Percentiles rank a stretch among this genome's conserved stretches.
These are phyloP conservation scores for Pythium insidiosum DNA, from an alignment of 352 stramenopile species.

Conservation along the genomic window DNA sequence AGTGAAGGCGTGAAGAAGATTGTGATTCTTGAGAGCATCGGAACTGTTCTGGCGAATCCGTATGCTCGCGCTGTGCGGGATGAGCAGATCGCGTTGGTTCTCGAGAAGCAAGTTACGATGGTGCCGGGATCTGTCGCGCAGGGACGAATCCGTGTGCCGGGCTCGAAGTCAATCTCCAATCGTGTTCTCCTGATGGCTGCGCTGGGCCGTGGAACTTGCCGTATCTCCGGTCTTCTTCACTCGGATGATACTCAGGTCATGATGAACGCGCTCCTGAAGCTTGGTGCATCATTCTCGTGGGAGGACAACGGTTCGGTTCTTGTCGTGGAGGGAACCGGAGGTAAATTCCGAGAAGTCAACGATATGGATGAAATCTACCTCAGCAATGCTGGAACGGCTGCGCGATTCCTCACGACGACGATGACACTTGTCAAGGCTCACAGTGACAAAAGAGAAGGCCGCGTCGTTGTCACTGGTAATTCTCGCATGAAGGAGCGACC, in stretches of 20 bases:
- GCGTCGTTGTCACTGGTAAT: conserved; percentile 89
- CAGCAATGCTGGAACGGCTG: conserved; percentile 90
- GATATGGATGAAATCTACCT: conserved; percentile 69
- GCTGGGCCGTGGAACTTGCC: conserved; percentile 79
- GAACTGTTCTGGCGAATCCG: conserved; percentile 54
- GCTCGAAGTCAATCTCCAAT: conserved; percentile 98
- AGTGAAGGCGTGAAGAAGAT: conserved; percentile 77
- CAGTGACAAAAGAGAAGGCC: conserved; percentile 14
- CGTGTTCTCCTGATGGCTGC: conserved; percentile 94
- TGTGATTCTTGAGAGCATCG: conserved; percentile 63
- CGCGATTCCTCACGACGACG: conserved; percentile 92
- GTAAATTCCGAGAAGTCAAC: conserved; percentile 36
- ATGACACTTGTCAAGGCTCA: conserved; percentile 54
- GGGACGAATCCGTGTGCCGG: conserved; percentile 85
- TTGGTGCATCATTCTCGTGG: conserved; percentile 83
- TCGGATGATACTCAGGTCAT: conserved; percentile 98
- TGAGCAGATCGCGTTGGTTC: conserved; percentile 62
- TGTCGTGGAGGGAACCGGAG: conserved; percentile 70
- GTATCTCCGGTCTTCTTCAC: conserved; percentile 91
- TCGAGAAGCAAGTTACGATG: conserved; percentile 70
- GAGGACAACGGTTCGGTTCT: conserved; percentile 67
- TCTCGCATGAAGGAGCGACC: conserved; percentile 95
- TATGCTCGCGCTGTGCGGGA: conserved; percentile 67
- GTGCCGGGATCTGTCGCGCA: conserved; percentile 32
- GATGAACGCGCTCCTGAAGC: conserved; percentile 91